Conservation (phyloP, 164 flowering plant genomes). For the Sedum album region DNA sequence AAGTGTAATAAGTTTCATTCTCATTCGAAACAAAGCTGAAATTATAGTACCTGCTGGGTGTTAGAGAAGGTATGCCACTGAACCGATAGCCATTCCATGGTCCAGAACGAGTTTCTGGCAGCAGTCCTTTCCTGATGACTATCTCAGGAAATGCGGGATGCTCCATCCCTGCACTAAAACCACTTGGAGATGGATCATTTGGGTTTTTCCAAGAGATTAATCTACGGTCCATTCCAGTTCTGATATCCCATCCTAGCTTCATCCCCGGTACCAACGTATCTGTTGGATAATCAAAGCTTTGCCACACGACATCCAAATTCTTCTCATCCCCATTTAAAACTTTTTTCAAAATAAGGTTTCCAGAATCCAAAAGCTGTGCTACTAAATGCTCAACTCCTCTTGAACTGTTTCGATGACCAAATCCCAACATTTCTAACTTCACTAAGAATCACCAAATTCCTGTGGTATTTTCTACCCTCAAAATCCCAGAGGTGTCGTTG, state of each 20-base stretch:
- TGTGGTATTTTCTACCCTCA: constrained; percentile 11
- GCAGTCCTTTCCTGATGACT: constrained; percentile 10
- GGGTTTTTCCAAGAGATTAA: constrained; percentile 23
- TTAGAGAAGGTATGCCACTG: constrained; percentile 14
- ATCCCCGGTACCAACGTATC: constrained; percentile 25
- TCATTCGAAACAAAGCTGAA: constrained; percentile 1
- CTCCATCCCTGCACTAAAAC: constrained; percentile 11
- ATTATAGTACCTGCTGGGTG: background rate
- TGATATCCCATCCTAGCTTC: constrained; percentile 26
- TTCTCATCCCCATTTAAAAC: background rate
- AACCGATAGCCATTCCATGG: constrained; percentile 22
- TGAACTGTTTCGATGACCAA: background rate
- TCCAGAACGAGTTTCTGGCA: constrained; percentile 13
- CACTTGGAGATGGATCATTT: constrained; percentile 31
- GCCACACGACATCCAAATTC: constrained; percentile 34
- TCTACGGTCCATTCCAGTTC: constrained; percentile 11
- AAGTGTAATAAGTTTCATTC: background rate
- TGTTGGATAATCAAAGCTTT: constrained; percentile 46
- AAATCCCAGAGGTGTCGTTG: constrained; percentile 24
- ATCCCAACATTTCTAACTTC: background rate
- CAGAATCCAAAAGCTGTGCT: constrained; percentile 24
- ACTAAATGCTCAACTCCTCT: background rate
- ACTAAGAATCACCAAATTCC: constrained; percentile 2
- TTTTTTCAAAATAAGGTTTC: constrained; percentile 44
- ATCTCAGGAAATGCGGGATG: constrained; percentile 13